These are phyloP conservation scores for Ceratocystis alfenasii DNA, from an alignment of 2,329 filamentous ascomycete genomes.

Conservation along the genomic window DNA sequence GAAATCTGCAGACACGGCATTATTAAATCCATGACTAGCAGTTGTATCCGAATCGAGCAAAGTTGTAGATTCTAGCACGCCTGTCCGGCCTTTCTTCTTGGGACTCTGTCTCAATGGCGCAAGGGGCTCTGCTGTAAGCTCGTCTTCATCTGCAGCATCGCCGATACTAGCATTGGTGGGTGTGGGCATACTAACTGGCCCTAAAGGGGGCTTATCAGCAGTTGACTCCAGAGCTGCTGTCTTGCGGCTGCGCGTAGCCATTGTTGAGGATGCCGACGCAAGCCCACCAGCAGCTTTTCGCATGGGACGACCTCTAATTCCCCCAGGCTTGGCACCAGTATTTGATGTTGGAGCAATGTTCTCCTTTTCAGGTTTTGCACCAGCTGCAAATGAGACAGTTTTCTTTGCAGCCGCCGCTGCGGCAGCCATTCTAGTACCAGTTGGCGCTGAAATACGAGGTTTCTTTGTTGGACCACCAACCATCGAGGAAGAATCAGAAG, in stretches of 20 bases:
- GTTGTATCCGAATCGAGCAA: background rate
- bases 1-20: background rate
- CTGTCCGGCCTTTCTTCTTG: constrained; percentile 31
- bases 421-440: constrained; percentile 8
- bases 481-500: constrained; percentile 10
- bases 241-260: constrained; percentile 10
- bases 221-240: constrained; percentile 26
- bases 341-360: constrained; percentile 38
- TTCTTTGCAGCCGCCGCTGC: constrained; percentile 41
- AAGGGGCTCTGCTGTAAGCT: constrained; percentile 43
- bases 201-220: constrained; percentile 41
- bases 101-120: constrained; percentile 44
- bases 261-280: constrained; percentile 23
- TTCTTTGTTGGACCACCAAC: constrained; percentile 32
- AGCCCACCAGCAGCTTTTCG: constrained; percentile 32
- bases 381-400: constrained; percentile 46
- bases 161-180: constrained; percentile 30
- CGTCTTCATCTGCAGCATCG: constrained; percentile 32
- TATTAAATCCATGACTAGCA: background rate
- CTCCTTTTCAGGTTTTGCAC: constrained; percentile 49
- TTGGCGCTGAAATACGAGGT: constrained; percentile 31
- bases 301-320: constrained; percentile 35
- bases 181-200: constrained; percentile 54
- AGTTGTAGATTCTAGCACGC: background rate
- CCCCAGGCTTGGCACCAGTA: constrained; percentile 30